phyloP scores from a whole-genome alignment of 805 yeast genomes.

The Hanseniaspora pseudoguilliermondii region DNA sequence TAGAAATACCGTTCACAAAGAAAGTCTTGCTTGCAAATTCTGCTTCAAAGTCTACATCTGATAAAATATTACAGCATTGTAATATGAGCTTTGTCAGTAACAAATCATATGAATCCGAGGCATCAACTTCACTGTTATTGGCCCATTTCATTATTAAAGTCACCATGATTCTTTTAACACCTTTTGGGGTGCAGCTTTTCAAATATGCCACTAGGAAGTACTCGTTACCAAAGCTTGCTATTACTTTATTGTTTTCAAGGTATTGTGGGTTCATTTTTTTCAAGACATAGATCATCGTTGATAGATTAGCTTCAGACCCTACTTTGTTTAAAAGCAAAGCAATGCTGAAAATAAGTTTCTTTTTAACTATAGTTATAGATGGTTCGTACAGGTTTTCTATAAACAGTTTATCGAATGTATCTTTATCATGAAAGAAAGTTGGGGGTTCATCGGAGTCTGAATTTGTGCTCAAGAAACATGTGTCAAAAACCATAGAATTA shows the following conservation, averaged over 20 bases:
- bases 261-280: conserved; percentile 3
- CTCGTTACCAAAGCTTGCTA: neutral
- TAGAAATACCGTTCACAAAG: conserved; percentile 24
- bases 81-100: conserved; percentile 18
- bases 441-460: neutral
- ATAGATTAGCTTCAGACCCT: neutral
- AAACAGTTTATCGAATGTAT: neutral
- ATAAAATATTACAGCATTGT: conserved; percentile 14
- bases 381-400: neutral
- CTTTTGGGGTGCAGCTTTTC: conserved; percentile 11
- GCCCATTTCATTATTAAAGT: conserved; percentile 11
- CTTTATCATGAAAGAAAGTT: neutral
- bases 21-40: conserved; percentile 15
- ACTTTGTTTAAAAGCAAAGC: neutral
- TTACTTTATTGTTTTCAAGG: conserved; percentile 1
- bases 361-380: neutral
- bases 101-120: conserved; percentile 16
- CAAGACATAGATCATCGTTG: neutral
- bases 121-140: conserved; percentile 12
- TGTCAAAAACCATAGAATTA: neutral
- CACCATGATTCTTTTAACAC: conserved; percentile 1
- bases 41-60: conserved; percentile 4
- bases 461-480: neutral
- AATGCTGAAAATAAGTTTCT: neutral
- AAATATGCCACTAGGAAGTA: conserved; percentile 9